These are phyloP conservation scores for Zancudomyces culisetae DNA, from an alignment of 371 early-diverging fungal genomes.

Conservation along the genomic window DNA sequence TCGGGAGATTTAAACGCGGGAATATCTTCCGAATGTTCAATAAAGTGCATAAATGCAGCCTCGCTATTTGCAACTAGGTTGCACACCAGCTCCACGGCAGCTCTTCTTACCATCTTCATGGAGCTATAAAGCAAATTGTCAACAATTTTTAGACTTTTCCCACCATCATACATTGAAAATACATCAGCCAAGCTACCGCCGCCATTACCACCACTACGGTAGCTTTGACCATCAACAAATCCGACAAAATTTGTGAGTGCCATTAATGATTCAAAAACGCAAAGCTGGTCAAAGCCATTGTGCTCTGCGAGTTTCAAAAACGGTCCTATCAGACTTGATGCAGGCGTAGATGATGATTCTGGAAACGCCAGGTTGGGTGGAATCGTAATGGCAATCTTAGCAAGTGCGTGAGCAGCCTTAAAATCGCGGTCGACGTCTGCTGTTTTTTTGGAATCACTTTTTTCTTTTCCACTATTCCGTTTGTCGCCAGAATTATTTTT, in stretches of 20 bases:
- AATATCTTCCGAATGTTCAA: constrained; percentile 6
- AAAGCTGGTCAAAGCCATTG: constrained; percentile 32
- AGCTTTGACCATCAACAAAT: constrained; percentile 2
- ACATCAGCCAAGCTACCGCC: constrained; percentile 18
- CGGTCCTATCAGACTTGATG: constrained; percentile 40
- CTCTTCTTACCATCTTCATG: constrained; percentile 62
- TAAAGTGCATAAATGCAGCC: constrained; percentile 53
- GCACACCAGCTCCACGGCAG: constrained; percentile 81
- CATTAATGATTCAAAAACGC: constrained; percentile 78
- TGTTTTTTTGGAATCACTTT: not conserved
- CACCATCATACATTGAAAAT: constrained; percentile 19
- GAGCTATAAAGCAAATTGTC: constrained; percentile 63
- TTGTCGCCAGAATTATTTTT: too few relatives aligned
- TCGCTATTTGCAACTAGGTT: constrained; percentile 69
- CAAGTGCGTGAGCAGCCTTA: constrained; percentile 60
- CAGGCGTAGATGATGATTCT: constrained; percentile 26
- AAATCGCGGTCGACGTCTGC: constrained; percentile 12
- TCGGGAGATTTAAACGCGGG: constrained; percentile 6
- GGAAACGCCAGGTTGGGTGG: constrained; percentile 73
- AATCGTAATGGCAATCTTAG: constrained; percentile 74
- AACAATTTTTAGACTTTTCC: constrained; percentile 42
- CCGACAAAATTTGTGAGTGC: constrained; percentile 78
- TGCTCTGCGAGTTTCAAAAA: constrained; percentile 35
- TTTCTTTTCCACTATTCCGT: constrained; percentile 7
- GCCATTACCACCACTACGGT: not conserved